phyloP scores from a whole-genome alignment of 2,329 filamentous ascomycete species.

The Chaetomiaceae sp. region DNA sequence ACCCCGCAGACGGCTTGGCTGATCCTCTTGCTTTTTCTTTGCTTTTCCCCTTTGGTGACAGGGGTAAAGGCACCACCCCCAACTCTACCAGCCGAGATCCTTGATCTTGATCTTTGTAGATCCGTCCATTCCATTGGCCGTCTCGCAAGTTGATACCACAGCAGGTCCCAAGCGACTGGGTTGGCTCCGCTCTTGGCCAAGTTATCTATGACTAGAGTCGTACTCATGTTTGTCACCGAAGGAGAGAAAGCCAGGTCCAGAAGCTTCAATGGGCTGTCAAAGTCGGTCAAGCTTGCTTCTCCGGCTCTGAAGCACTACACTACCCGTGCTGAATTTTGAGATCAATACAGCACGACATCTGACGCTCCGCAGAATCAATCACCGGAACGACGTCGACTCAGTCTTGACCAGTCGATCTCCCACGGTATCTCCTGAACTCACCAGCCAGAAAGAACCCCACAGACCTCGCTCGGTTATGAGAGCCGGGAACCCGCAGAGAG shows the following conservation, averaged over 20 bases:
- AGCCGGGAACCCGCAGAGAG: slow-evolving; percentile 6
- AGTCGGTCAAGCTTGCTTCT: neutral
- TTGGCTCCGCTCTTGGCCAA: neutral
- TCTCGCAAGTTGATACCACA: neutral
- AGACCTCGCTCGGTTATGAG: neutral
- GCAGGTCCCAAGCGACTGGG: neutral
- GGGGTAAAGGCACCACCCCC: too few relatives aligned
- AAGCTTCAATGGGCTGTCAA: neutral
- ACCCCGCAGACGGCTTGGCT: slow-evolving; percentile 2
- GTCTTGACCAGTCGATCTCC: neutral
- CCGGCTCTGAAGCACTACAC: too few relatives aligned
- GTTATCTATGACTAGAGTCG: neutral
- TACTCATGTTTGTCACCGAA: neutral
- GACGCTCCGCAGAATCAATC: too few relatives aligned
- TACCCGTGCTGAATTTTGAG: too few relatives aligned
- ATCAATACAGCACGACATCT: too few relatives aligned
- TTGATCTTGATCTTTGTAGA: slow-evolving; percentile 9
- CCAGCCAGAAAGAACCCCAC: neutral
- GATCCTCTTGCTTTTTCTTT: slow-evolving; percentile 6
- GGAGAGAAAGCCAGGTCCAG: neutral
- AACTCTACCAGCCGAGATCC: too few relatives aligned
- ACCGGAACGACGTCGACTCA: too few relatives aligned
- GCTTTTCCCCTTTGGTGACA: slow-evolving; percentile 2
- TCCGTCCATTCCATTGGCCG: slow-evolving; percentile 6
- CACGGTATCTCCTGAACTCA: neutral